phyloP scores from a whole-genome alignment of 2,329 filamentous ascomycete genomes.

The Hansfordia pulvinata region DNA sequence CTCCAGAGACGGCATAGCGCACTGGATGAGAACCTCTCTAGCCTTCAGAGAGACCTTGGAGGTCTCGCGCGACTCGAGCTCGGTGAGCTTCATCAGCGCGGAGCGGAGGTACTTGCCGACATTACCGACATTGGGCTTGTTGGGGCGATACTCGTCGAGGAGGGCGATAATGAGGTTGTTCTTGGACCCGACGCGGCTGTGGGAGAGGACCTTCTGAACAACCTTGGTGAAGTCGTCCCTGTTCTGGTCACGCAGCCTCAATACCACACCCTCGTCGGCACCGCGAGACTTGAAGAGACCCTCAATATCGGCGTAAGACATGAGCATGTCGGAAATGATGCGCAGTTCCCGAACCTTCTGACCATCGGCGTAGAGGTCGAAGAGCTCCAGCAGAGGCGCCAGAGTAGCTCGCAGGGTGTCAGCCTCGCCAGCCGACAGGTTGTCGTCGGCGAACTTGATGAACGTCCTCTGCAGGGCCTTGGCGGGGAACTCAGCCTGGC shows the following conservation, averaged over 20 bases:
- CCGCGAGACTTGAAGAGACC: constrained; percentile 71
- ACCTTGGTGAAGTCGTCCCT: constrained; percentile 82
- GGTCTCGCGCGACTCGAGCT: constrained; percentile 72
- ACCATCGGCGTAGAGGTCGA: constrained; percentile 72
- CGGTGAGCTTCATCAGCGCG: constrained; percentile 72
- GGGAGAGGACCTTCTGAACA: constrained; percentile 80
- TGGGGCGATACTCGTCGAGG: constrained; percentile 86
- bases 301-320: constrained; percentile 74
- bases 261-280: constrained; percentile 86
- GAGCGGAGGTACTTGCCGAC: constrained; percentile 79
- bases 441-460: constrained; percentile 79
- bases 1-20: constrained; percentile 87
- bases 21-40: constrained; percentile 93
- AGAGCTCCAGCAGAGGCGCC: constrained; percentile 61
- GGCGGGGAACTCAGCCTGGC: constrained; percentile 80
- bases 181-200: constrained; percentile 85
- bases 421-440: constrained; percentile 59
- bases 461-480: constrained; percentile 77
- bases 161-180: constrained; percentile 88
- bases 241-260: constrained; percentile 89
- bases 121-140: constrained; percentile 81
- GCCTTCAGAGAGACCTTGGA: constrained; percentile 97
- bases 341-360: constrained; percentile 82
- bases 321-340: constrained; percentile 66
- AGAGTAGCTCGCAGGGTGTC: constrained; percentile 61